These are phyloP conservation scores for Trichoderma orchidacearum DNA, from an alignment of 495 filamentous ascomycete genomes.

Conservation along the genomic window DNA sequence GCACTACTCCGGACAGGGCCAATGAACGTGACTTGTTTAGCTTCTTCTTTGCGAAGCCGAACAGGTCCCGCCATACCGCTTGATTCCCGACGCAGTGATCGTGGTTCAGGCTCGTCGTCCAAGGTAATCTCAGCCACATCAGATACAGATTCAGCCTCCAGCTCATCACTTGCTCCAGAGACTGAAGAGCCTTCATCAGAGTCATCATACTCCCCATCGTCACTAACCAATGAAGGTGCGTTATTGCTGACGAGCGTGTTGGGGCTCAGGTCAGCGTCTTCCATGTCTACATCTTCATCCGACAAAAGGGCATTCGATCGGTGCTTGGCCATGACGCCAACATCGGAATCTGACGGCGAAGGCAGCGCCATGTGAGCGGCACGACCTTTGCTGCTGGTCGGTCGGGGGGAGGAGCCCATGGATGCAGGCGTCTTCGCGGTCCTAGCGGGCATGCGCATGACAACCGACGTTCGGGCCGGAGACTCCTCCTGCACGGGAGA, in stretches of 20 bases:
- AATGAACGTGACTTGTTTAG: constrained; percentile 32
- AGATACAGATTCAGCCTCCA: constrained; percentile 26
- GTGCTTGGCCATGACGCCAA: neutral
- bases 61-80: constrained; percentile 11
- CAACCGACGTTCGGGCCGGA: constrained; percentile 21
- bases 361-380: constrained; percentile 3
- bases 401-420: constrained; percentile 25
- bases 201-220: constrained; percentile 67
- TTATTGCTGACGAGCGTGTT: constrained; percentile 66
- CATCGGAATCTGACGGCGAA: neutral
- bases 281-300: constrained; percentile 31
- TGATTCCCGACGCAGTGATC: constrained; percentile 19
- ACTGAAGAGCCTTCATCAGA: constrained; percentile 29
- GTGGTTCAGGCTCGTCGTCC: constrained; percentile 24
- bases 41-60: constrained; percentile 29
- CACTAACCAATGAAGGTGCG: constrained; percentile 76
- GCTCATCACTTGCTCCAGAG: constrained; percentile 27
- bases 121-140: constrained; percentile 36
- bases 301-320: constrained; percentile 15
- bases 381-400: constrained; percentile 41
- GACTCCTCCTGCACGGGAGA: constrained; percentile 10
- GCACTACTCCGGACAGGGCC: constrained; percentile 18
- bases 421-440: constrained; percentile 40
- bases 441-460: constrained; percentile 42
- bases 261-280: constrained; percentile 54